Percentiles rank a stretch among this genome's conserved stretches.
These are phyloP conservation scores for Penicillium odoratum DNA, from an alignment of 495 filamentous ascomycete species.

Conservation along the genomic window DNA sequence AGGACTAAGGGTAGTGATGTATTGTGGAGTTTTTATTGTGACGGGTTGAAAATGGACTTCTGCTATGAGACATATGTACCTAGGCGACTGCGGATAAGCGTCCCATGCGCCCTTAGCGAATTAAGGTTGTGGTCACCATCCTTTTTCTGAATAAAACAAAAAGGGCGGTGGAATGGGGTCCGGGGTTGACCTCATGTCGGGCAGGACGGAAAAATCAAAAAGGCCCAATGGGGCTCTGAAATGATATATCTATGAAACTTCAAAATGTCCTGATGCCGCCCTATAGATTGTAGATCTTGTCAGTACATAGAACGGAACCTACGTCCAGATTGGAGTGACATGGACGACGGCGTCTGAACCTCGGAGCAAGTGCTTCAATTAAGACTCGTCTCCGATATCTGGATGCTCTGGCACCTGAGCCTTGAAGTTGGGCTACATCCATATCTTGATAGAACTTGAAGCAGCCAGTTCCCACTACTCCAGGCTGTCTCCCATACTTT, in stretches of 20 bases:
- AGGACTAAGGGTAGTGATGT: conserved; percentile 62
- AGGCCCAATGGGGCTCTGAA: conserved; percentile 26
- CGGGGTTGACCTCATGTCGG: conserved; percentile 29
- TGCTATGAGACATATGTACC: conserved; percentile 54
- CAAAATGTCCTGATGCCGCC: conserved; percentile 13
- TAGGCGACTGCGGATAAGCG: conserved; percentile 50
- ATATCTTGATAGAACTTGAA: too few species aligned
- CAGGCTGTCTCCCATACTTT: too few species aligned
- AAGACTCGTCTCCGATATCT: too few species aligned
- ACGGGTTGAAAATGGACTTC: conserved; percentile 53
- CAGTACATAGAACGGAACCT: too few species aligned
- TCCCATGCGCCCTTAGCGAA: conserved; percentile 48
- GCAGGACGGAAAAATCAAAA: conserved; percentile 35
- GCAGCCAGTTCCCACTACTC: too few species aligned
- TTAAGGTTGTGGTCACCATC: conserved; percentile 49
- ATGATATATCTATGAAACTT: conserved; percentile 35
- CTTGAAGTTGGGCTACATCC: too few species aligned
- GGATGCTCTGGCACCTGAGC: too few species aligned
- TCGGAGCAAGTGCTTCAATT: too few species aligned
- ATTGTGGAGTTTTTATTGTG: conserved; percentile 48
- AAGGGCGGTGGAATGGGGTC: conserved; percentile 33
- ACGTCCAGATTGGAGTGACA: too few species aligned
- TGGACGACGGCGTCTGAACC: too few species aligned
- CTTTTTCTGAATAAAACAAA: conserved; percentile 35
- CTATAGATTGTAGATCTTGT: conserved; percentile 12